These are phyloP conservation scores for Solanum etuberosum DNA, from an alignment of 257 asterid genomes.

Conservation along the genomic window DNA sequence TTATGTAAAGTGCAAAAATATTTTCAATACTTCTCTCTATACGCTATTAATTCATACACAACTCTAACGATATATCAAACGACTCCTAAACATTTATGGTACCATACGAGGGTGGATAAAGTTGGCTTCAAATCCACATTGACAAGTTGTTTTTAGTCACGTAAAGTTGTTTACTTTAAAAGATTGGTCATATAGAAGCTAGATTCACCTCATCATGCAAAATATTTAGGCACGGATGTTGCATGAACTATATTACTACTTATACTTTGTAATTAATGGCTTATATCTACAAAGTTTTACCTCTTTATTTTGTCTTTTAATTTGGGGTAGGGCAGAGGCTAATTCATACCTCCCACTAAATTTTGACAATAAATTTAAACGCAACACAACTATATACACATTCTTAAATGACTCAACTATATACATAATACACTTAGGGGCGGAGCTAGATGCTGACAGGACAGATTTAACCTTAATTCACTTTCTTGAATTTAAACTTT, in stretches of 20 bases:
- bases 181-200: background rate
- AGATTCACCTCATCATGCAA: background rate
- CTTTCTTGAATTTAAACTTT: background rate
- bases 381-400: background rate
- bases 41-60: too few relatives aligned
- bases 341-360: background rate
- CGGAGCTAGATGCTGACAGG: background rate
- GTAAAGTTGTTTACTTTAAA: background rate
- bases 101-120: background rate
- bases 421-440: background rate
- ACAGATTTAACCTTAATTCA: background rate
- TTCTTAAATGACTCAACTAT: background rate
- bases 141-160: background rate
- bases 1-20: background rate
- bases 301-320: background rate
- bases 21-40: background rate
- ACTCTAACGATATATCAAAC: background rate
- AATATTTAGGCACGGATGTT: background rate
- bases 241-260: background rate
- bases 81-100: background rate
- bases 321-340: background rate
- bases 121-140: background rate
- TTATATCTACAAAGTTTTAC: background rate
- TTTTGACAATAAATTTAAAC: background rate
- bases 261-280: background rate